Percentiles rank a stretch among this genome's conserved stretches.
phyloP scores from a whole-genome alignment of 2,329 filamentous ascomycete genomes.

The Monilinia fructigena region DNA sequence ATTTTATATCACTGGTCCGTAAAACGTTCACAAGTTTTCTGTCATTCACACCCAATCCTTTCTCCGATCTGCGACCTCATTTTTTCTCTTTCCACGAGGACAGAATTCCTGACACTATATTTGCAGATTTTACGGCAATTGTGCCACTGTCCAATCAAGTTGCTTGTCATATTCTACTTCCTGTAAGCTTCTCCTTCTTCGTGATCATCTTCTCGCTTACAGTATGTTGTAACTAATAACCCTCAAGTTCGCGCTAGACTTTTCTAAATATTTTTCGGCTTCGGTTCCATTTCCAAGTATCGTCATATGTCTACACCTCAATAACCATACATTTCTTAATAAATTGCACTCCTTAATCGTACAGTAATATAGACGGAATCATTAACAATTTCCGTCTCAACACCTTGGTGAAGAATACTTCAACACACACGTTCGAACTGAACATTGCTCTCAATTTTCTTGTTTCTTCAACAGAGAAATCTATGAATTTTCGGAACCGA shows the following conservation, averaged over 20 bases:
- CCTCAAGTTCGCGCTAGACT: conserved; percentile 26
- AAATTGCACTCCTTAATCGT: background rate
- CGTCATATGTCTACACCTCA: background rate
- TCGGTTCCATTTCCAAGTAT: background rate
- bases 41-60: too few relatives aligned
- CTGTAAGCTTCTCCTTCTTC: conserved; percentile 21
- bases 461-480: too few relatives aligned
- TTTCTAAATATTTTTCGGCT: background rate
- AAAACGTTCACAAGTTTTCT: too few relatives aligned
- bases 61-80: too few relatives aligned
- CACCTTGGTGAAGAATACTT: too few relatives aligned
- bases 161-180: conserved; percentile 29
- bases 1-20: conserved; percentile 52
- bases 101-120: too few relatives aligned
- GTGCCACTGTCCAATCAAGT: conserved; percentile 51
- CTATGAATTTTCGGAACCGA: too few relatives aligned
- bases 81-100: too few relatives aligned
- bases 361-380: background rate
- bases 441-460: too few relatives aligned
- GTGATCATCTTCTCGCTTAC: background rate
- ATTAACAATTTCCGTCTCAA: background rate
- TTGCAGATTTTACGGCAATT: conserved; percentile 53
- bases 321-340: background rate
- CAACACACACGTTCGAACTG: too few relatives aligned
- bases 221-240: conserved; percentile 7